phyloP scores from a whole-genome alignment of 768 basidiomycete genomes.

The Boletus subparvulus region DNA sequence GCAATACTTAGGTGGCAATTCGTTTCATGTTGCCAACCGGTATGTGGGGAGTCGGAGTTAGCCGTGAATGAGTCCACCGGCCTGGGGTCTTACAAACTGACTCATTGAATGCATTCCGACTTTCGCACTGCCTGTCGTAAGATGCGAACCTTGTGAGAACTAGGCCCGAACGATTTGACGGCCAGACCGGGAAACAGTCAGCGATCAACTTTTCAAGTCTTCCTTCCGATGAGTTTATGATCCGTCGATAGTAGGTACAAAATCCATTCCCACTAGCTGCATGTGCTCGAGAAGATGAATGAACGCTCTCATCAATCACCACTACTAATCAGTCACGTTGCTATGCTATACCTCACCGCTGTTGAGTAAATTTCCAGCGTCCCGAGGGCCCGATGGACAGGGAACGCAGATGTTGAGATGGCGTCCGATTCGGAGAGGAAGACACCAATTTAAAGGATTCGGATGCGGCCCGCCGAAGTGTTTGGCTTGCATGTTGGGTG shows the following conservation, averaged over 20 bases:
- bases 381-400: background rate
- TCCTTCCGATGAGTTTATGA: background rate
- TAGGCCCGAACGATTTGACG: background rate
- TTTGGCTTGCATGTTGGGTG: background rate
- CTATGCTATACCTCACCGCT: too few relatives aligned
- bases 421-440: background rate
- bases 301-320: too few relatives aligned
- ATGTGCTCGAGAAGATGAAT: background rate
- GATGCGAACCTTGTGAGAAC: background rate
- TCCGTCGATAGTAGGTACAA: background rate
- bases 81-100: too few relatives aligned
- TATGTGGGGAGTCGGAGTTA: background rate
- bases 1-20: background rate
- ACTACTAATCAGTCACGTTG: too few relatives aligned
- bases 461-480: background rate
- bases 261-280: background rate
- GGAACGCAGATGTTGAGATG: background rate
- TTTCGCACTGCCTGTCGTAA: constrained; percentile 6
- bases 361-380: too few relatives aligned
- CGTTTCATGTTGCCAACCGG: background rate
- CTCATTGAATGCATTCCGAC: background rate
- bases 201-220: too few relatives aligned
- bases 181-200: background rate
- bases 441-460: background rate
- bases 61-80: background rate